Evolutionary conservation across 371 early-diverging fungal species (phyloP).

Genomic region (Nematocida homosporus): DNA sequence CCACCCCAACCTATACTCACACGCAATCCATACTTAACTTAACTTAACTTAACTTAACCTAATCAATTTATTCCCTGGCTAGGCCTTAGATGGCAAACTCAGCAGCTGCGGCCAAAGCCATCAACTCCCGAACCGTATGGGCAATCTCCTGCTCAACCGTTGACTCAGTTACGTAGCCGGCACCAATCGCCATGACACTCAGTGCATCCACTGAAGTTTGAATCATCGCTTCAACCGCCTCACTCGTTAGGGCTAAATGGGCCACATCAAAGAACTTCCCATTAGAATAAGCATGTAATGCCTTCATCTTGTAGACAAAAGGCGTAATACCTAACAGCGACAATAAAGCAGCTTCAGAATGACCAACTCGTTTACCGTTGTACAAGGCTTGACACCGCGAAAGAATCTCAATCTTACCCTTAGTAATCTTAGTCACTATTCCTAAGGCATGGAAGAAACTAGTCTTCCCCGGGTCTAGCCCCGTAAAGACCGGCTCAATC

Average conservation of each 20-base stretch:
- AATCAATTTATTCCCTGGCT: neutral
- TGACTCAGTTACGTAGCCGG: constrained; percentile 84
- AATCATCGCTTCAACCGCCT: constrained; percentile 75
- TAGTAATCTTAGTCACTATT: constrained; percentile 99
- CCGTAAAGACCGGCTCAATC: constrained; percentile 94
- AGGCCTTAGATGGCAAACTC: constrained; percentile 71
- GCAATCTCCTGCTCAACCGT: constrained; percentile 80
- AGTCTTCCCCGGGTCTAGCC: constrained; percentile 99
- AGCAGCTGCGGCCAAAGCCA: constrained; percentile 75
- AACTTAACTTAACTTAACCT: too few species aligned
- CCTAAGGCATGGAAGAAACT: constrained; percentile 99
- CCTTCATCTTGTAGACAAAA: constrained; percentile 95
- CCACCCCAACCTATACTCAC: too few species aligned
- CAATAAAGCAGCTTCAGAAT: constrained; percentile 93
- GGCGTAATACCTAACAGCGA: constrained; percentile 99
- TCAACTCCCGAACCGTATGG: constrained; percentile 60
- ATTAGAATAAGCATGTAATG: constrained; percentile 84
- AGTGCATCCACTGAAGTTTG: constrained; percentile 76
- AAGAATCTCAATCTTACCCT: constrained; percentile 99
- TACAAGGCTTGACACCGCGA: constrained; percentile 83
- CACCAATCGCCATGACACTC: constrained; percentile 85
- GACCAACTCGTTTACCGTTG: constrained; percentile 86
- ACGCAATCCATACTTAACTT: too few species aligned
- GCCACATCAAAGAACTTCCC: constrained; percentile 81
- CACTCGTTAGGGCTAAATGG: constrained; percentile 85